A percentile compares a stretch with the other conserved stretches of the same genome.
phyloP scores from a whole-genome alignment of 805 yeast genomes.

The Candida ulmi region DNA sequence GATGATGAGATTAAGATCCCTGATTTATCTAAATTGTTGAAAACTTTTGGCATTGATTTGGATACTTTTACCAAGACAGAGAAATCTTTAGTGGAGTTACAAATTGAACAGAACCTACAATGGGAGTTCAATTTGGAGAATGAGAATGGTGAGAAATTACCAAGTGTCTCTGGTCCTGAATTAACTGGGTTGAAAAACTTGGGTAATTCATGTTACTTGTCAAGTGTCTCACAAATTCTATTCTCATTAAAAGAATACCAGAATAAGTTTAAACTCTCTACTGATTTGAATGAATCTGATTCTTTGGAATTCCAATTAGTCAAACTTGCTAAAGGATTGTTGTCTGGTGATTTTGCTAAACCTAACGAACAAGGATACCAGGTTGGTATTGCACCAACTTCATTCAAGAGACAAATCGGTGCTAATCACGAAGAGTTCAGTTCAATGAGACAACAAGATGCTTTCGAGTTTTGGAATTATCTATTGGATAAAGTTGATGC shows the following conservation, averaged over 20 bases:
- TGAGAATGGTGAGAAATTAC: conserved; percentile 57
- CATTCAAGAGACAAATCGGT: conserved; percentile 75
- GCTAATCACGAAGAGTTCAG: conserved; percentile 75
- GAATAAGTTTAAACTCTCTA: conserved; percentile 23
- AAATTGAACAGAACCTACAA: conserved; percentile 85
- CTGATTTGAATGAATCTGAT: conserved; percentile 33
- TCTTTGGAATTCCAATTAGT: conserved; percentile 71
- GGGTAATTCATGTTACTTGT: conserved; percentile 90
- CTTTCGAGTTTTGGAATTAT: conserved; percentile 79
- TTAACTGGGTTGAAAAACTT: conserved; percentile 83
- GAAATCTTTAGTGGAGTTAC: conserved; percentile 81
- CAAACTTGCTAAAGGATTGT: conserved; percentile 75
- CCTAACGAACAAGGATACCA: conserved; percentile 54
- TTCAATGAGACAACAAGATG: conserved; percentile 90
- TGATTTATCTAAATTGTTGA: conserved; percentile 39
- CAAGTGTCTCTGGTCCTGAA: conserved; percentile 67
- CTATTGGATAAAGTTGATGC: conserved; percentile 58
- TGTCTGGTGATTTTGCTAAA: conserved; percentile 65
- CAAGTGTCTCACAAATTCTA: conserved; percentile 72
- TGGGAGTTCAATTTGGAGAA: conserved; percentile 89
- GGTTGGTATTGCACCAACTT: conserved; percentile 68
- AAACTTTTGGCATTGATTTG: conserved; percentile 64
- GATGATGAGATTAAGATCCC: conserved; percentile 86
- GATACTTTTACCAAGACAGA: conserved; percentile 61
- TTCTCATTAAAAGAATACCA: conserved; percentile 35